phyloP scores from a whole-genome alignment of 169 alveolate genomes.

The Eimeria necatrix region DNA sequence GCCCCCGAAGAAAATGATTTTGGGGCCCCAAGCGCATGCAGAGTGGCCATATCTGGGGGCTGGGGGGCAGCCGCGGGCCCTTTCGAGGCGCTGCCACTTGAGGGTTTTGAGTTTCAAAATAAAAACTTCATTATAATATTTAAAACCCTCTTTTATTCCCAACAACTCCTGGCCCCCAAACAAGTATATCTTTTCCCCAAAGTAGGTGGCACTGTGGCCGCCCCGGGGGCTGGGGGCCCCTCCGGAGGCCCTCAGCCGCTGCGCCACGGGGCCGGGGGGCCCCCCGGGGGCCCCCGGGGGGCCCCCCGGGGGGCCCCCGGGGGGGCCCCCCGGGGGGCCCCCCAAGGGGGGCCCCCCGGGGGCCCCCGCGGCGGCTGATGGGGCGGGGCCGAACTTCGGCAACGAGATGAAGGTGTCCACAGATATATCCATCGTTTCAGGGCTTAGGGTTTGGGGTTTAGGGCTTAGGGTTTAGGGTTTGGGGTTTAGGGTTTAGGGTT shows the following conservation, averaged over 20 bases:
- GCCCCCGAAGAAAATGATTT: slow-evolving; percentile 94
- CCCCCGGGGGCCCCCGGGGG: not conserved
- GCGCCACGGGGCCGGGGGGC: not conserved
- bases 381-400: not conserved
- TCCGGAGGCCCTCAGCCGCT: slow-evolving; percentile 87
- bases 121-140: slow-evolving; percentile 92
- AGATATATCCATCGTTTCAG: not conserved
- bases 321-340: too few relatives aligned
- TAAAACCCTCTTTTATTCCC: slow-evolving; percentile 89
- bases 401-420: not conserved
- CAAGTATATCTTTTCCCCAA: slow-evolving; percentile 91
- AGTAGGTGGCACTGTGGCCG: slow-evolving; percentile 94
- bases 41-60: slow-evolving; percentile 94
- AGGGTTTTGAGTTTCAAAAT: slow-evolving; percentile 92
- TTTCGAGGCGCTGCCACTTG: slow-evolving; percentile 90
- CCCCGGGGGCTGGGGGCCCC: slow-evolving; percentile 95
- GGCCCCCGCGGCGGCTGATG: not conserved
- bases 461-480: too few relatives aligned
- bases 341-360: too few relatives aligned
- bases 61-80: slow-evolving; percentile 93
- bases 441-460: too few relatives aligned
- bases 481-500: too few relatives aligned
- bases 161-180: slow-evolving; percentile 94
- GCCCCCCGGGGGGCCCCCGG: too few relatives aligned
- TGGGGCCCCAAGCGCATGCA: slow-evolving; percentile 91